Base-by-base conservation (phyloP, 176 grass and related monocot genomes). In the Raddia distichophylla region DNA sequence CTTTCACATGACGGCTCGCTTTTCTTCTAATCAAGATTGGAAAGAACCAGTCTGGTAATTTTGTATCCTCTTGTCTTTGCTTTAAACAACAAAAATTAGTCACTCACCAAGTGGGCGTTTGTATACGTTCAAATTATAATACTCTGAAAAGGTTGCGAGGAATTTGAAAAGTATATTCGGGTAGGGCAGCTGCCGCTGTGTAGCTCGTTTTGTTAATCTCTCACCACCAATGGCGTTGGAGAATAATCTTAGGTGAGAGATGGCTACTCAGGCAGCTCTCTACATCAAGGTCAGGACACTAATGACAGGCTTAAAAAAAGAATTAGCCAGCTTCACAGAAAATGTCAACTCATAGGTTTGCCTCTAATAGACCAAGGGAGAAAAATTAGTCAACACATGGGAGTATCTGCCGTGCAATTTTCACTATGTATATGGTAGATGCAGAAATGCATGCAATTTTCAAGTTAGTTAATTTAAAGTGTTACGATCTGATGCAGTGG, bases 1-100 rank as follows among this genome's bases (percentile, higher is more conserved):
- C 32, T 60, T 90, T 90, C 88, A 90, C 88, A 90, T 90, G 83
- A 79, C 74, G 16, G 66, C 87, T 62, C 86, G 22, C 83, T 82
- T 90, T 86, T 18, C 53, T 60, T 48, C 83, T 78, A 83, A 86
- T 78, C 15, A 74, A 82, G 13, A 53, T 65, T 43, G 14, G 40
- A 70, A 68, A 76, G 56, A 73, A 86, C 54, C 83, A 78, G 67
- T 73, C 83, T 69, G 61, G 75, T 86, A 69, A 78, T 86, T 79
- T 83, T 90, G 74, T 86, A 90, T 62, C 83, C 60, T 83, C 74
- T 62, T 79, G 83, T 69, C 74, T 82, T 86, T 79, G 83, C 74
- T 86, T 90, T 90, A 79, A 86, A 86, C 17, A 90, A 83, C 83
- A 73, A 69, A 69, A 64, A 55, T 65, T 78, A 73, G 77, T 74